Percentiles rank a stretch among this genome's conserved stretches.
These are phyloP conservation scores for Endoconidiophora laricicola DNA, from an alignment of 2,329 filamentous ascomycete genomes.

Conservation along the genomic window DNA sequence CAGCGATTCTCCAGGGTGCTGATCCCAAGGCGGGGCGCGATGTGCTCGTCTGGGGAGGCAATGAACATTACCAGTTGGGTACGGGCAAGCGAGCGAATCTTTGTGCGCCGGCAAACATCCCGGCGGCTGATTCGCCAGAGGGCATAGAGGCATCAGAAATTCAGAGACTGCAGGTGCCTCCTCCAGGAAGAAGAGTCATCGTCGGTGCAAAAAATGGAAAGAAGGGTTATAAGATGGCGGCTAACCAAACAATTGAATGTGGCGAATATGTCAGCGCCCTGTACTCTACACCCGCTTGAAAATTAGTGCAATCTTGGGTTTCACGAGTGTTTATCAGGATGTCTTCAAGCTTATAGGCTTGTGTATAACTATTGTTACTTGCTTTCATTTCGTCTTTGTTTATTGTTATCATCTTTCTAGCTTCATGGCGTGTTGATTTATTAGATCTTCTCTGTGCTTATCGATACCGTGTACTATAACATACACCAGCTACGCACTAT, in stretches of 20 bases:
- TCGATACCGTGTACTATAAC: no score
- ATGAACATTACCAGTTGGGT: slow-evolving; percentile 84
- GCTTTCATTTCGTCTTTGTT: neutral
- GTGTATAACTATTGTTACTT: neutral
- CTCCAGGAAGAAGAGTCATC: slow-evolving; percentile 46
- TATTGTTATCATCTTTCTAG: neutral
- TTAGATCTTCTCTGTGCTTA: no score
- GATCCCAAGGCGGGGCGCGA: slow-evolving; percentile 53
- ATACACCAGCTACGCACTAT: no score
- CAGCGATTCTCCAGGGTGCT: slow-evolving; percentile 70
- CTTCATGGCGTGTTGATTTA: no score
- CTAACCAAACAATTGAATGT: slow-evolving; percentile 82
- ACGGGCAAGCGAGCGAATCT: slow-evolving; percentile 78
- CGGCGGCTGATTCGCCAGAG: slow-evolving; percentile 48
- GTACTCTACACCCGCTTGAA: slow-evolving; percentile 39
- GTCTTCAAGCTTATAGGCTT: neutral
- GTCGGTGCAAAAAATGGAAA: slow-evolving; percentile 29
- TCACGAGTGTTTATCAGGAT: neutral
- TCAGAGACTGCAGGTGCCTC: slow-evolving; percentile 67
- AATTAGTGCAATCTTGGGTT: neutral
- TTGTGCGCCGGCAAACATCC: slow-evolving; percentile 59
- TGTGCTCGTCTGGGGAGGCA: slow-evolving; percentile 85
- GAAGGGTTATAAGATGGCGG: slow-evolving; percentile 49
- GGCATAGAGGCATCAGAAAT: slow-evolving; percentile 41
- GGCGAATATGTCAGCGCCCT: slow-evolving; percentile 68